phyloP scores from a whole-genome alignment of 148 eudicot genomes.

The Silene latifolia region DNA sequence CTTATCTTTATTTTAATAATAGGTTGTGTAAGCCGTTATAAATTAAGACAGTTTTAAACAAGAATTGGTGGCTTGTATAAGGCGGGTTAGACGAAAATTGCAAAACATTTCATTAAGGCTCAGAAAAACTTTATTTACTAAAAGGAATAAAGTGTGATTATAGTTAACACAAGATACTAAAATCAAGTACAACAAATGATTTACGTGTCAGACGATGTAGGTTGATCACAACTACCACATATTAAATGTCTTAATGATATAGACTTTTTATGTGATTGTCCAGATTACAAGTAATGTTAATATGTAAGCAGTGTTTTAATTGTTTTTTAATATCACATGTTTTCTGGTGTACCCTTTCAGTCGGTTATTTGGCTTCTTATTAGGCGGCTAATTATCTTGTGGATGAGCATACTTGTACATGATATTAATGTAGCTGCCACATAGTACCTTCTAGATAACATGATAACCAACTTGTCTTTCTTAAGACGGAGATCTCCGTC shows the following conservation, averaged over 20 bases:
- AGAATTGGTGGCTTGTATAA: background rate
- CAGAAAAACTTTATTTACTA: no score
- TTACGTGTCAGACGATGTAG: conserved; percentile 30
- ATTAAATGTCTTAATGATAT: conserved; percentile 11
- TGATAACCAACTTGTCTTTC: no score
- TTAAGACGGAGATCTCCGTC: no score
- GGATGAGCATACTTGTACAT: background rate
- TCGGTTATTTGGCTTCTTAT: conserved; percentile 22
- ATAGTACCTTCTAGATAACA: background rate
- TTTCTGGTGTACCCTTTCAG: conserved; percentile 11
- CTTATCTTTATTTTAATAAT: no score
- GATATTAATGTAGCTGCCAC: conserved; percentile 9
- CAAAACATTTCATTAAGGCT: no score
- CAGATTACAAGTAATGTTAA: conserved; percentile 24
- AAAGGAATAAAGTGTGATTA: no score
- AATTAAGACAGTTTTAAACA: conserved; percentile 1
- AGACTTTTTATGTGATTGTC: conserved; percentile 21
- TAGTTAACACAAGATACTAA: background rate
- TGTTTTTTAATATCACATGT: conserved; percentile 20
- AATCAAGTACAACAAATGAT: conserved; percentile 22
- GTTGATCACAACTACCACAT: conserved; percentile 32
- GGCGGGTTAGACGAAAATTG: no score
- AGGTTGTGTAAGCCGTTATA: no score
- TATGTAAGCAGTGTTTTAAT: background rate
- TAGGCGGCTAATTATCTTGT: conserved; percentile 20